phyloP scores from a whole-genome alignment of 2,329 filamentous ascomycete species.

The Sarocladiaceae sp. region DNA sequence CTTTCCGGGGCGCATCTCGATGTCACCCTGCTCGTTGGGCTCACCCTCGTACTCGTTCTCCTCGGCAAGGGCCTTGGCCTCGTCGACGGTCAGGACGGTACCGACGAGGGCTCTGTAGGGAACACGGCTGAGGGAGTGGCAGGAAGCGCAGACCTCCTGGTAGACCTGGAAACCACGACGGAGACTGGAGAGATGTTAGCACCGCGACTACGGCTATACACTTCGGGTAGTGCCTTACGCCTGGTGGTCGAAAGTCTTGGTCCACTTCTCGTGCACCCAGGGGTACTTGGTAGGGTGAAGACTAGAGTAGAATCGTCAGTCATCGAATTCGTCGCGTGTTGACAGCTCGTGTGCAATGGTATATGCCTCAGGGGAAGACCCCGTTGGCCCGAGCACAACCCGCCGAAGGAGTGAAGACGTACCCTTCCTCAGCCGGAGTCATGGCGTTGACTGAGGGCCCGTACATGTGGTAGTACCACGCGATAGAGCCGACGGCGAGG shows the following conservation, averaged over 20 bases:
- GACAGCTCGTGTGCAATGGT: slow-evolving; percentile 16
- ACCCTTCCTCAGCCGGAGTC: slow-evolving; percentile 97
- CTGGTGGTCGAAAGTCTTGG: slow-evolving; percentile 95
- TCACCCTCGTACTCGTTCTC: slow-evolving; percentile 98
- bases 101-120: slow-evolving; percentile 92
- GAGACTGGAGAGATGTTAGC: slow-evolving; percentile 50
- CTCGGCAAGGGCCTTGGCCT: slow-evolving; percentile 95
- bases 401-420: slow-evolving; percentile 39
- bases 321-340: background rate
- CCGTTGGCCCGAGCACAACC: slow-evolving; percentile 4
- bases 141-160: slow-evolving; percentile 94
- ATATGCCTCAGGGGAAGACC: slow-evolving; percentile 26
- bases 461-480: slow-evolving; percentile 97
- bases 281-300: slow-evolving; percentile 88
- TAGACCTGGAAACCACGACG: slow-evolving; percentile 99
- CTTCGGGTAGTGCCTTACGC: slow-evolving; percentile 58
- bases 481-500: slow-evolving; percentile 80
- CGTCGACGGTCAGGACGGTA: slow-evolving; percentile 87
- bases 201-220: background rate
- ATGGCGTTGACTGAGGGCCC: slow-evolving; percentile 80
- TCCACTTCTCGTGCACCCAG: slow-evolving; percentile 88
- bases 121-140: slow-evolving; percentile 92
- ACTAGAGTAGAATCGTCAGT: slow-evolving; percentile 43
- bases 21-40: slow-evolving; percentile 95
- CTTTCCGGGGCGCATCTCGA: slow-evolving; percentile 98